Evolutionary conservation across 331 rosid genomes (phyloP), one percentile per base, ranked within the genome.

Genomic region (Arachis monticola): DNA sequence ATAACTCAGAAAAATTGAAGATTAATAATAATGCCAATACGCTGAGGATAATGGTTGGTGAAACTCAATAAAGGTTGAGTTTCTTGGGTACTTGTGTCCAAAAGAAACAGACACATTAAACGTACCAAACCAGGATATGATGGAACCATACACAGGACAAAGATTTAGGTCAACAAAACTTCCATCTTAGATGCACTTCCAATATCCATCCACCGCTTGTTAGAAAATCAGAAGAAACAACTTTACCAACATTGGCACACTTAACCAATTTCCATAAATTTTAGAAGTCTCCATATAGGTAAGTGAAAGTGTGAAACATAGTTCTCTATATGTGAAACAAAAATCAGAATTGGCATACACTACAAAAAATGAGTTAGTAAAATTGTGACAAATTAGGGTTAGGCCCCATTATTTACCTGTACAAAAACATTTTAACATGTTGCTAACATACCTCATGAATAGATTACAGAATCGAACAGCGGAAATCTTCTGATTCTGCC

Each of bases 111-210:
- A 63, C 50, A 64, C 47, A 52, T 27, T 55, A 4, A 8, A 17
- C 3, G 5, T 31, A 78, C 66, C 61, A 70, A 62, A 61, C 31
- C 69, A 41, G 10, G 48, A 60, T 69, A 60, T n/a, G 41, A 4
- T 11, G 71, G 10, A 61, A 22, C 64, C 8, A 62, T 60, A 60
- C 61, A 22, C 50, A 27, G 76, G 66, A 76, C 31, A 75, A n/a
- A 60, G 27, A 71, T 75, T 82, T 76, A 80, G 86, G 76, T 64
- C 76, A 83, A 85, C 83, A 72, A 76, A 46, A 12, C 4, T 13
- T 22, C 31, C 42, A 67, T 22, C 40, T 27, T 27, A 66, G 67
- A 10, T 55, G 17, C 22, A 62, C 51, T 22, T 69, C 41, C 30
- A 27, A 27, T 27, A 27, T 27, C 30, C 69, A 66, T 53, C 62